Evolutionary conservation across 768 basidiomycete genomes (phyloP), one percentile per base, ranked within the genome.

Genomic region (Kwoniella sp.): DNA sequence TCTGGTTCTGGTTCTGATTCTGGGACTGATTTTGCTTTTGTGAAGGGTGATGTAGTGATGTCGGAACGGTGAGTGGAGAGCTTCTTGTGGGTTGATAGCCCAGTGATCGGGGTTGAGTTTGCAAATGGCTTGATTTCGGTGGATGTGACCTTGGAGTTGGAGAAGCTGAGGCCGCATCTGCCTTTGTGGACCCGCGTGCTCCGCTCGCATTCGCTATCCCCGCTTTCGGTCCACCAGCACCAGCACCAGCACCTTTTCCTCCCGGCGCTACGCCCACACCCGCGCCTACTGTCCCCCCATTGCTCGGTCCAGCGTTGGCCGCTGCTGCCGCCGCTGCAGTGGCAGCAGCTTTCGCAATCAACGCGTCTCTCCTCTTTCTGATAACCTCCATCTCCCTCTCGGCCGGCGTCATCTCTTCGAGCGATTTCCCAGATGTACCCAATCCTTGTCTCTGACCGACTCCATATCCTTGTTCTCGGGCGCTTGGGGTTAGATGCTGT

Each of bases 311-410:
- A 37, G 40, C 55, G 15, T 19, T 60, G 9, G 30, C 30, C 33
- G 29, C 33, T n/a, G 55, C 59, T 0, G 54, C 44, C 37, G 60
- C 30, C 37, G 58, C 36, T 30, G 68, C 60, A 30, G 57, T 29
- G 7, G 51, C 37, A 29, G 44, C 57, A 2, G 71, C 71, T 58
- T 68, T 68, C 17, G 69, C 69, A 36, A 69, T 77, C 33, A 77
- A 58, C 10, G 55, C 62, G 47, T 77, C 75, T 33, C 75, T 30
- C 2, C 75, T 50, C 30, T 63, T 62, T 10, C 71, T 55, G 12
- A 77, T 74, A 1, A 69, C 37, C 33, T 72, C 68, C 75, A 77
- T 77, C 33, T 77, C 75, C 51, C 58, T 60, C 53, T 77, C 75
- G 3, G 73, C 73, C 12, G 59, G 47, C 19, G 68, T 54, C 56